Evolutionary conservation across 257 asterid genomes (phyloP).

Genomic region (Solanum gracilifrons): DNA sequence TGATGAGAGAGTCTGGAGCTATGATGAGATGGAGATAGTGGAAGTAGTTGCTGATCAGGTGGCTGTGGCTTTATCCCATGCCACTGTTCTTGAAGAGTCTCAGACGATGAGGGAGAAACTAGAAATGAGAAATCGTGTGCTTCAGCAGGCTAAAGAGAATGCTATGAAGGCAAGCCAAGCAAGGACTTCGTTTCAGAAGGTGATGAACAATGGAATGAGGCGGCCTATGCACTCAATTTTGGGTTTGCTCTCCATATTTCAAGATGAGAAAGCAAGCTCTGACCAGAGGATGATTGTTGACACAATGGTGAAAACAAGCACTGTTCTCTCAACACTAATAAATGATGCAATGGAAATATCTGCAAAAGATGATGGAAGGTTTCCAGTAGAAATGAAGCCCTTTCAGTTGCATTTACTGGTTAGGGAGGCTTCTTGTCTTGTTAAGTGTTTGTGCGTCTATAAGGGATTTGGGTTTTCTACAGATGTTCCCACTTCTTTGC

Average conservation of each 20-base stretch:
- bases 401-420: constrained; percentile 25
- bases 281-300: constrained; percentile 31
- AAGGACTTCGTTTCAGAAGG: constrained; percentile 30
- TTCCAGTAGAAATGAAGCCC: constrained; percentile 25
- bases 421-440: constrained; percentile 30
- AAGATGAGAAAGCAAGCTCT: constrained; percentile 12
- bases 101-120: constrained; percentile 28
- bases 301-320: constrained; percentile 21
- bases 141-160: constrained; percentile 27
- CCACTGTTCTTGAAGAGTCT: constrained; percentile 40
- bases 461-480: constrained; percentile 27
- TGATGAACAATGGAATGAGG: constrained; percentile 45
- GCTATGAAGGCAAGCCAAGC: constrained; percentile 40
- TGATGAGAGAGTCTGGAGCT: constrained; percentile 17
- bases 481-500: constrained; percentile 22
- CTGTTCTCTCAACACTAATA: constrained; percentile 24
- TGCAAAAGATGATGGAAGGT: constrained; percentile 35
- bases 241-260: constrained; percentile 24
- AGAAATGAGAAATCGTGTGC: constrained; percentile 22
- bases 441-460: constrained; percentile 25
- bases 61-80: constrained; percentile 40
- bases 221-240: constrained; percentile 34
- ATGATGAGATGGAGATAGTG: constrained; percentile 34
- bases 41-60: constrained; percentile 50
- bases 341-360: constrained; percentile 40